These are phyloP conservation scores for Starmerella sirachaensis DNA, from an alignment of 805 yeast genomes.

Conservation along the genomic window DNA sequence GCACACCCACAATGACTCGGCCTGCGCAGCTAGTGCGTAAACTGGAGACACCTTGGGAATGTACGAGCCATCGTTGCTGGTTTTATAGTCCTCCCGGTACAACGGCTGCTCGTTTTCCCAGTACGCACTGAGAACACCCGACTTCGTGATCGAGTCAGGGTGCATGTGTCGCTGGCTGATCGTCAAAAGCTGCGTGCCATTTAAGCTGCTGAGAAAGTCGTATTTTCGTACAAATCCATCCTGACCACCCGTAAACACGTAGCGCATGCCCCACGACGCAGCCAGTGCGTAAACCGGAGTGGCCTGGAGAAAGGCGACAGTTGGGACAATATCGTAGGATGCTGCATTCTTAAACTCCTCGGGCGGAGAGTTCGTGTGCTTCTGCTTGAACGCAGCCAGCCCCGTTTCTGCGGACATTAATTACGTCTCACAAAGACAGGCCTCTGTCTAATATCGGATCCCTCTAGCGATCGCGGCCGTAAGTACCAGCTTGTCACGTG, in stretches of 20 bases:
- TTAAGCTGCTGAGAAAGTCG: conserved; percentile 73
- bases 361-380: conserved; percentile 4
- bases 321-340: conserved; percentile 59
- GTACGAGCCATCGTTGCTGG: conserved; percentile 28
- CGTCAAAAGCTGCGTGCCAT: conserved; percentile 76
- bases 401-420: neutral
- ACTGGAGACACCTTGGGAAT: conserved; percentile 59
- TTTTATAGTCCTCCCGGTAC: conserved; percentile 34
- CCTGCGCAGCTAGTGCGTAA: conserved; percentile 72
- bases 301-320: conserved; percentile 77
- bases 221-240: conserved; percentile 89
- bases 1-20: conserved; percentile 70
- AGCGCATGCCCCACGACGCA: conserved; percentile 66
- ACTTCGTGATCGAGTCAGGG: conserved; percentile 73
- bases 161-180: conserved; percentile 83
- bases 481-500: no score
- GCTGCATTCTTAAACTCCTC: conserved; percentile 1
- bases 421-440: neutral
- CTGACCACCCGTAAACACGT: conserved; percentile 88
- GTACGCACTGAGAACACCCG: conserved; percentile 70
- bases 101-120: conserved; percentile 96
- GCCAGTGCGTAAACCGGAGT: conserved; percentile 68
- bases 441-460: neutral
- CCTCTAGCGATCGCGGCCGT: no score
- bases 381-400: conserved; percentile 9